Conservation (phyloP, 768 basidiomycete species). For the Macrolepiota albuminosa region DNA sequence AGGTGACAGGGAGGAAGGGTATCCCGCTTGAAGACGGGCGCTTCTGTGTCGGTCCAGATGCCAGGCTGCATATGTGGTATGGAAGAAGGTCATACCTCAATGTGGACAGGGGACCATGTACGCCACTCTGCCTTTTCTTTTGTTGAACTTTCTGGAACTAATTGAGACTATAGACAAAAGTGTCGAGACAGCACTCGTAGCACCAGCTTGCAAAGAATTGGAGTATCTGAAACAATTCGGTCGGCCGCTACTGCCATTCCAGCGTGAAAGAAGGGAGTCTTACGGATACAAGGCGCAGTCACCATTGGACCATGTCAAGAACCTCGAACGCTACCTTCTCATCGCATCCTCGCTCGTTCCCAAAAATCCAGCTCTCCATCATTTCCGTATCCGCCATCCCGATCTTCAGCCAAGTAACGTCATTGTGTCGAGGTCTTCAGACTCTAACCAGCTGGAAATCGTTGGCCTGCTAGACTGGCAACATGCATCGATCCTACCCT, state of each 20-base stretch:
- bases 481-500: background rate
- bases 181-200: background rate
- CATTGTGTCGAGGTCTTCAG: background rate
- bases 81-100: background rate
- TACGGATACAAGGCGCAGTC: background rate
- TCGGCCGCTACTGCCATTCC: background rate
- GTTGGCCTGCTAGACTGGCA: background rate
- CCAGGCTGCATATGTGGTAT: background rate
- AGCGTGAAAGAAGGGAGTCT: background rate
- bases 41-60: background rate
- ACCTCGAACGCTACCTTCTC: background rate
- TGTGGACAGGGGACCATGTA: background rate
- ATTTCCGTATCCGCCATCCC: background rate
- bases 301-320: background rate
- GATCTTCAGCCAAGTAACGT: background rate
- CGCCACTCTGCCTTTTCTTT: background rate
- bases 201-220: background rate
- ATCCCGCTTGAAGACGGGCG: background rate
- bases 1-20: background rate
- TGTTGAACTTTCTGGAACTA: background rate
- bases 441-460: background rate
- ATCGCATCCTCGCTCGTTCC: background rate
- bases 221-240: background rate
- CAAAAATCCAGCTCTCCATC: background rate
- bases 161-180: background rate